Evolutionary conservation across 805 yeast genomes (phyloP), one percentile per base, ranked within the genome.

Genomic region (Saccharomycopsis sp.): DNA sequence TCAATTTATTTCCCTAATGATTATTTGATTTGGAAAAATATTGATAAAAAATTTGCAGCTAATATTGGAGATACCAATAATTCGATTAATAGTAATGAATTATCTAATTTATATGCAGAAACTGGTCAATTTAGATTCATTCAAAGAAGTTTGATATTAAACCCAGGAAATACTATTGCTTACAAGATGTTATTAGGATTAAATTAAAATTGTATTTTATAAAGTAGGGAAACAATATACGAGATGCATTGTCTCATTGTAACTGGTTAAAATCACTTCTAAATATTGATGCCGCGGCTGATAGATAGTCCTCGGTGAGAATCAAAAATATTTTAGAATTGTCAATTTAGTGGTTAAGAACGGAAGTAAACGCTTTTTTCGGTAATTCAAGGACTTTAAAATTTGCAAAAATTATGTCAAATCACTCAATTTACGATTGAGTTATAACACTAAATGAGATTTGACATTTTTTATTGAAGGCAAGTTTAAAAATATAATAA

Each of bases 1-100:
- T 86, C 89, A 0, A 62, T 80, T 46, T 61, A 82, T 51, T 80
- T 83, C 62, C 96, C 96, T 1, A 67, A 70, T 29, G 82, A 79
- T 49, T 64, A 66, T 42, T 60, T 62, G 13, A 68, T 82, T 3
- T 89, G 97, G 97, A 64, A 62, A 23, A 61, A 70, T n/a, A 57
- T 88, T 29, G 72, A 74, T 52, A 55, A 60, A 20, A 63, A 61
- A 37, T 68, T 77, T 53, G 76, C 87, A 0, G 58, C 79, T 32
- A 64, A 72, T 37, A 66, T 84, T 8, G 79, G 86, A 2, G 53
- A 67, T 9, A 61, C 66, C 20, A 65, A 69, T 0, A 73, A 66
- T 33, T 64, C 71, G 6, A 64, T 74, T 15, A 67, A 71, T 1
- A 67, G 84, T 1, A 48, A 43, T 5, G 71, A 67, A 27, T 59